Evolutionary conservation across 2,329 filamentous ascomycete genomes (phyloP).

Genomic region (Neofusicoccum sp.): DNA sequence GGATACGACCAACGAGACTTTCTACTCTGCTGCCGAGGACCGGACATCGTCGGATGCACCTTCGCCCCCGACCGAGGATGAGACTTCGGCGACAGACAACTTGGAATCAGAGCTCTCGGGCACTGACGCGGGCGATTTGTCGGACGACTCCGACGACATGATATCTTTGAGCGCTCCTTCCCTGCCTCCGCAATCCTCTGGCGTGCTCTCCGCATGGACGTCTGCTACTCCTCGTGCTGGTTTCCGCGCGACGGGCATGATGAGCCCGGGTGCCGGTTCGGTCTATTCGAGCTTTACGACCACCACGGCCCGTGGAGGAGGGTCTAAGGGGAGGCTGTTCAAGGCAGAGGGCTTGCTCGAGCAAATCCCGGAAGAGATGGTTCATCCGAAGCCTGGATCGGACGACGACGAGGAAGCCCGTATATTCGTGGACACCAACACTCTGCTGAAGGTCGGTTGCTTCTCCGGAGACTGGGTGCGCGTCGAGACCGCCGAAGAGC

Average conservation of each 20-base stretch:
- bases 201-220: slow-evolving; percentile 75
- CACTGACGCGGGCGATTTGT: slow-evolving; percentile 71
- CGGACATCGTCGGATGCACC: slow-evolving; percentile 37
- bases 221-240: slow-evolving; percentile 77
- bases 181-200: slow-evolving; percentile 73
- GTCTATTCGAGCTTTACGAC: slow-evolving; percentile 87
- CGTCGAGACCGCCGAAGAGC: slow-evolving; percentile 73
- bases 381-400: slow-evolving; percentile 78
- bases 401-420: slow-evolving; percentile 87
- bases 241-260: slow-evolving; percentile 69
- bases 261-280: slow-evolving; percentile 69
- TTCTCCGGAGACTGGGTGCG: slow-evolving; percentile 98
- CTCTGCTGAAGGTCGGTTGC: slow-evolving; percentile 84
- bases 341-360: slow-evolving; percentile 75
- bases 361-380: slow-evolving; percentile 69
- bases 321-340: slow-evolving; percentile 75
- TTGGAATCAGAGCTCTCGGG: slow-evolving; percentile 60
- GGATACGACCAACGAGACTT: slow-evolving; percentile 84
- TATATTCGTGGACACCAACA: slow-evolving; percentile 85
- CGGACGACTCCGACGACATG: slow-evolving; percentile 91
- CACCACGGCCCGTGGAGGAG: slow-evolving; percentile 72
- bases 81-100: slow-evolving; percentile 39
- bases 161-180: slow-evolving; percentile 82
- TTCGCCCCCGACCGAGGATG: slow-evolving; percentile 40
- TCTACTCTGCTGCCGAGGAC: slow-evolving; percentile 89